These are phyloP conservation scores for Eragrostis tef DNA, from an alignment of 202 grass and related monocot genomes.

Conservation along the genomic window DNA sequence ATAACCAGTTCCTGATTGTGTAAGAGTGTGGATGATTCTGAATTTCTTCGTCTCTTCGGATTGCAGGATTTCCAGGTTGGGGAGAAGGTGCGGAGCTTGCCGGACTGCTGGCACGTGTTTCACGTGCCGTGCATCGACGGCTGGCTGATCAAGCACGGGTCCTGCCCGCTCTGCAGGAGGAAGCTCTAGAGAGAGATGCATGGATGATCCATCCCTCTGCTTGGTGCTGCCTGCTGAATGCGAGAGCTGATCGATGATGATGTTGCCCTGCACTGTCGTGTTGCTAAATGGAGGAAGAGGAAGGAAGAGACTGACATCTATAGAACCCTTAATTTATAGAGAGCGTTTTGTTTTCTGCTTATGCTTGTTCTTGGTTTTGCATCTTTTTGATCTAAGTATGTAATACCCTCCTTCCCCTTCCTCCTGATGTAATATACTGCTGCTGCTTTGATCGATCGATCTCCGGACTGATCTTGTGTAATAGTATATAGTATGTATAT, in stretches of 20 bases:
- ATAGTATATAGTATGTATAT: constrained; percentile 31
- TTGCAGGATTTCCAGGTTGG: constrained; percentile 64
- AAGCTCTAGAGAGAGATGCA: constrained; percentile 38
- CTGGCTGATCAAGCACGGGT: constrained; percentile 68
- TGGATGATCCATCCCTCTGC: too few relatives aligned
- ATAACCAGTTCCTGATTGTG: background rate
- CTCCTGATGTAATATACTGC: constrained; percentile 45
- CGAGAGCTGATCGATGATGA: constrained; percentile 27
- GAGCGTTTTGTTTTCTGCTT: constrained; percentile 40
- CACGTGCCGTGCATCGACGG: constrained; percentile 61
- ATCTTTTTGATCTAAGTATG: constrained; percentile 43
- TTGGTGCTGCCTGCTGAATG: constrained; percentile 24
- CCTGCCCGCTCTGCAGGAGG: constrained; percentile 59
- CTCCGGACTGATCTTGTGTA: constrained; percentile 39
- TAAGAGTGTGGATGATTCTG: background rate
- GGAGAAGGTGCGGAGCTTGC: constrained; percentile 62
- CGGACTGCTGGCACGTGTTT: constrained; percentile 61
- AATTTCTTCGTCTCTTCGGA: background rate
- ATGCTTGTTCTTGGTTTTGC: constrained; percentile 25
- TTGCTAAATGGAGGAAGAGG: constrained; percentile 28
- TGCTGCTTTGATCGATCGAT: constrained; percentile 28
- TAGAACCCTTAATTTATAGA: constrained; percentile 62
- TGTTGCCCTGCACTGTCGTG: constrained; percentile 9
- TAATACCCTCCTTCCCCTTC: background rate
- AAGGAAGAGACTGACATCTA: constrained; percentile 58